These are phyloP conservation scores for Quercus variabilis DNA, from an alignment of 306 rosid genomes.

Conservation along the genomic window DNA sequence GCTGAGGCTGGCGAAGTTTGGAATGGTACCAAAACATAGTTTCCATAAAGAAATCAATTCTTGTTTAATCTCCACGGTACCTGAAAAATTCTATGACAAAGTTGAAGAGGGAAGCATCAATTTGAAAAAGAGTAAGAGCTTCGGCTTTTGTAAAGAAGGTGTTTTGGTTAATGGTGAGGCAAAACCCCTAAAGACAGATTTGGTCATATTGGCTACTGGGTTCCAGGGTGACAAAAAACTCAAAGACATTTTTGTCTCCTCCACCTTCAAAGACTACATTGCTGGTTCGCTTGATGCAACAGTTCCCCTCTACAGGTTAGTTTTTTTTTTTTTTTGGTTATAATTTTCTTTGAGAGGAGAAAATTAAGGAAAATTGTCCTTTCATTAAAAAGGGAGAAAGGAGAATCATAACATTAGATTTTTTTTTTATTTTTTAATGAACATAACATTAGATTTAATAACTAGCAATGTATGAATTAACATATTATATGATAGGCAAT, in stretches of 20 bases:
- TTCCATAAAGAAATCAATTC: slow-evolving; percentile 41
- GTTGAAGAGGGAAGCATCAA: slow-evolving; percentile 60
- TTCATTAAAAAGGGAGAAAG: too few relatives aligned
- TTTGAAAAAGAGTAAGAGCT: slow-evolving; percentile 39
- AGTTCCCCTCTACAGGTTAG: slow-evolving; percentile 57
- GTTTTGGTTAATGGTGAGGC: slow-evolving; percentile 44
- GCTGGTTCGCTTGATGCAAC: slow-evolving; percentile 27
- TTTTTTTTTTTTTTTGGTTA: neutral
- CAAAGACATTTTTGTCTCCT: slow-evolving; percentile 41
- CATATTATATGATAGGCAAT: too few relatives aligned
- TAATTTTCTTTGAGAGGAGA: too few relatives aligned
- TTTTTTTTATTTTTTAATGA: too few relatives aligned
- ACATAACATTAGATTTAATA: neutral
- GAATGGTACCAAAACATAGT: slow-evolving; percentile 62
- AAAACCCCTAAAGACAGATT: slow-evolving; percentile 32
- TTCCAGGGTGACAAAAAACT: slow-evolving; percentile 59
- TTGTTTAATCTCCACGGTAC: slow-evolving; percentile 36
- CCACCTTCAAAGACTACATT: slow-evolving; percentile 43
- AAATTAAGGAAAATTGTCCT: too few relatives aligned
- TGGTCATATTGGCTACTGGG: slow-evolving; percentile 62
- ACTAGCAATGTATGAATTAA: too few relatives aligned
- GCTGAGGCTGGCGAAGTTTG: slow-evolving; percentile 40
- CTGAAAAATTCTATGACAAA: slow-evolving; percentile 48
- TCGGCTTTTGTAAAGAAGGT: slow-evolving; percentile 51
- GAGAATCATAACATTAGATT: too few relatives aligned